Evolutionary conservation across 352 stramenopile genomes (phyloP), one percentile per base, ranked within the genome.

Genomic region (Pythium coloratum): DNA sequence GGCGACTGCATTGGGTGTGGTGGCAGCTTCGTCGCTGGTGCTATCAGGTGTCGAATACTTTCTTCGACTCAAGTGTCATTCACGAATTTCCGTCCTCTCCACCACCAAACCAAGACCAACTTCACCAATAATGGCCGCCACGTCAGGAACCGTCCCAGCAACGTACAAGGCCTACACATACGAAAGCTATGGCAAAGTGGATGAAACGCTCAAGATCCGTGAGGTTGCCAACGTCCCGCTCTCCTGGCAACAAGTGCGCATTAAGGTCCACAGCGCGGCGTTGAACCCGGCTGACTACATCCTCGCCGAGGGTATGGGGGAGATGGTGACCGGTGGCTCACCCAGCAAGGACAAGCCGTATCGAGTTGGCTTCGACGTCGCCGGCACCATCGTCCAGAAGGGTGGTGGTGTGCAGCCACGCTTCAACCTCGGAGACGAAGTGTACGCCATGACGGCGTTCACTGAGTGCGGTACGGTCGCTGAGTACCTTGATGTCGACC

Each of bases 401-500:
- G 55, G 55, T n/a, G 32, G 16, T 10, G 33, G 34, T 28, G 55
- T 60, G 2, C 24, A 58, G 7, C 24, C 51, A 13, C 14, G 18
- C 6, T 6, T 60, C n/a, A 47, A 49, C 26, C 14, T 60, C 8
- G 55, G 55, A 14, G 55, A 60, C 24, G 55, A 60, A 33, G 55
- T 60, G 33, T 60, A 71, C 36, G 72, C 55, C 24, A 75, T 73
- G 58, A 38, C 63, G 0, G 40, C 44, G 14, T 60, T 66, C 42
- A 26, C 34, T 3, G 0, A 66, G 10, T 60, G 34, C 18, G 55
- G 55, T 2, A 50, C 69, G 12, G 72, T 84, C 47, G 76, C 64
- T 50, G 77, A 84, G 60, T 84, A 81, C 36, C 28, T 81, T 12
- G 67, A 67, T 26, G 26, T 75, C 20, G 70, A 71, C 20, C 59